These are phyloP conservation scores for Citrus inodora DNA, from an alignment of 345 rosid species.

Conservation along the genomic window DNA sequence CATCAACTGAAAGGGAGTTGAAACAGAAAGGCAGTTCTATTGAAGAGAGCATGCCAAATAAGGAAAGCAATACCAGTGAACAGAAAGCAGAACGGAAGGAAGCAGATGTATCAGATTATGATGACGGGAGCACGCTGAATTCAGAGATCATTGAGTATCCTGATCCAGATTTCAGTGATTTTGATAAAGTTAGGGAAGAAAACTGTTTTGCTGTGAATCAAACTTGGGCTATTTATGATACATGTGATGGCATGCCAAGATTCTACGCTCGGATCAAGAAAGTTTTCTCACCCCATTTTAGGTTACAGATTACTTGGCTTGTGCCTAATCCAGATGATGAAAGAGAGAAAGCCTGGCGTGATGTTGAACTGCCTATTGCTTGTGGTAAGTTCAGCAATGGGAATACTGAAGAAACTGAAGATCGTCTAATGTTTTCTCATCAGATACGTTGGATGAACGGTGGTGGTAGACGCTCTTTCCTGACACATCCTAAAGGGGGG, in stretches of 20 bases:
- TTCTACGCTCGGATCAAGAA: slow-evolving; percentile 58
- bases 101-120: slow-evolving; percentile 9
- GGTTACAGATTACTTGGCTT: slow-evolving; percentile 69
- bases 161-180: slow-evolving; percentile 73
- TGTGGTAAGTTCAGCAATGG: slow-evolving; percentile 60
- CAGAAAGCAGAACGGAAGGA: slow-evolving; percentile 24
- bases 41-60: slow-evolving; percentile 22
- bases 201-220: slow-evolving; percentile 61
- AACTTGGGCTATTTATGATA: slow-evolving; percentile 85
- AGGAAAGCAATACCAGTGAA: slow-evolving; percentile 22
- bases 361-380: slow-evolving; percentile 52
- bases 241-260: slow-evolving; percentile 78
- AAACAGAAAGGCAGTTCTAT: slow-evolving; percentile 23
- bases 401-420: slow-evolving; percentile 28
- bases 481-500: slow-evolving; percentile 64
- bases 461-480: slow-evolving; percentile 15
- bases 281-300: slow-evolving; percentile 55
- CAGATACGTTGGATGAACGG: slow-evolving; percentile 23
- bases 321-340: slow-evolving; percentile 44
- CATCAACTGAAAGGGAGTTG: slow-evolving; percentile 23
- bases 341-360: slow-evolving; percentile 35
- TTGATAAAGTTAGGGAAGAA: slow-evolving; percentile 43
- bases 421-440: slow-evolving; percentile 71
- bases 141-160: slow-evolving; percentile 31
- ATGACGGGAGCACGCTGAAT: slow-evolving; percentile 2